These are phyloP conservation scores for Collybiopsis confluens DNA, from an alignment of 768 basidiomycete genomes.

Conservation along the genomic window DNA sequence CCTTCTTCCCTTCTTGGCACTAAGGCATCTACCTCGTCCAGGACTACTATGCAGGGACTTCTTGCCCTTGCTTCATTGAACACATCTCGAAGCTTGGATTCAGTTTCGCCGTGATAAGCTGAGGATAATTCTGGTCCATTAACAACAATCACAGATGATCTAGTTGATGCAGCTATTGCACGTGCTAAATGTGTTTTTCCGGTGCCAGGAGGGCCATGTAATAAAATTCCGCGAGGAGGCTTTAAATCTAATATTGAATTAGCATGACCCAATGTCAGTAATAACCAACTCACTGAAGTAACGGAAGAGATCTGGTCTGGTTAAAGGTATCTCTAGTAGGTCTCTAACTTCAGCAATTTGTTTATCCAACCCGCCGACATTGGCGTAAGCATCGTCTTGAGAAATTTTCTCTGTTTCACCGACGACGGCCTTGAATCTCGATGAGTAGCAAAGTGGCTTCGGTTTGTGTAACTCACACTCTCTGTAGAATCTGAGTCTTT, in stretches of 20 bases:
- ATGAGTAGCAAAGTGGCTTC: no score
- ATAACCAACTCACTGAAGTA: slow-evolving; percentile 53
- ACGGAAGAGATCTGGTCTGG: slow-evolving; percentile 73
- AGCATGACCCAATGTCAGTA: background rate
- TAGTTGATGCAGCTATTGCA: slow-evolving; percentile 85
- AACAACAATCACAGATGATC: slow-evolving; percentile 85
- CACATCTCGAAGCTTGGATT: slow-evolving; percentile 83
- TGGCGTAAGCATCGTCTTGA: slow-evolving; percentile 60
- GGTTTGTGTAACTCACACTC: slow-evolving; percentile 2
- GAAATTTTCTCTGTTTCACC: slow-evolving; percentile 42
- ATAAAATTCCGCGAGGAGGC: slow-evolving; percentile 91
- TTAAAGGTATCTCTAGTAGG: slow-evolving; percentile 82
- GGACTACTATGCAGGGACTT: slow-evolving; percentile 88
- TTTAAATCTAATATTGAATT: slow-evolving; percentile 58
- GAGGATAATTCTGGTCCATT: slow-evolving; percentile 95
- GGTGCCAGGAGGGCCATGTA: slow-evolving; percentile 95
- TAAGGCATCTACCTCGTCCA: slow-evolving; percentile 95
- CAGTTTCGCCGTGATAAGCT: slow-evolving; percentile 97
- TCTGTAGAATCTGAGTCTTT: slow-evolving; percentile 16
- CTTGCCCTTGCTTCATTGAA: slow-evolving; percentile 79
- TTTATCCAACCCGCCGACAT: slow-evolving; percentile 83
- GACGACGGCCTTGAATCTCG: slow-evolving; percentile 46
- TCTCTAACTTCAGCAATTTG: slow-evolving; percentile 86
- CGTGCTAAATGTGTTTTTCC: slow-evolving; percentile 97
- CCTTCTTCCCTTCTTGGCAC: slow-evolving; percentile 88